A percentile compares a stretch with the other conserved stretches of the same genome.
These are phyloP conservation scores for Batrachochytrium dendrobatidis DNA, from an alignment of 371 early-diverging fungal species.

Conservation along the genomic window DNA sequence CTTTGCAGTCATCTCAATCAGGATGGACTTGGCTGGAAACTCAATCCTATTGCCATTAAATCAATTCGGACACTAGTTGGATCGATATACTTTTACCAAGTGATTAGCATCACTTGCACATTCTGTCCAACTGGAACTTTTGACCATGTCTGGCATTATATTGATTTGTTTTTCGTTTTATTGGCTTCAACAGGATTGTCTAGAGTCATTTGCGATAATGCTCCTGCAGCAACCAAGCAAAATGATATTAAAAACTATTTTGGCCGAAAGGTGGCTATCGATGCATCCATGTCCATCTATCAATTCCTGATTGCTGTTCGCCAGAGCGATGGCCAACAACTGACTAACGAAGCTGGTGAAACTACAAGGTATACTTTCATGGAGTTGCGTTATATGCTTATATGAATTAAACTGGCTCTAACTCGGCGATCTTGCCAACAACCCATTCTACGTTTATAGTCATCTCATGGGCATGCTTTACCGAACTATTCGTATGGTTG, in stretches of 20 bases:
- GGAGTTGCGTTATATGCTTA: neutral
- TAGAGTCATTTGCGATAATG: conserved; percentile 91
- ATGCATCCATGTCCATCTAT: conserved; percentile 97
- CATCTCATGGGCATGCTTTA: conserved; percentile 99
- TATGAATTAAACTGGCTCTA: neutral
- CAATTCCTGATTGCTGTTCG: conserved; percentile 99
- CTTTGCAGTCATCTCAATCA: no score
- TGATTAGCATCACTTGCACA: no score
- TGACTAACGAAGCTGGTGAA: conserved; percentile 85
- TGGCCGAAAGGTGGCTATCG: conserved; percentile 97
- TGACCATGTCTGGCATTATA: no score
- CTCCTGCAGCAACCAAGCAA: conserved; percentile 73
- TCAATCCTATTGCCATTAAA: no score
- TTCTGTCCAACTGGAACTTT: no score
- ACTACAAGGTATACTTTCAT: conserved; percentile 67
- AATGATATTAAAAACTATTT: conserved; percentile 86
- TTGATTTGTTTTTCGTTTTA: no score
- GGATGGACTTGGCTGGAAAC: no score
- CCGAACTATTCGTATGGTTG: conserved; percentile 97
- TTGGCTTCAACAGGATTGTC: conserved; percentile 65
- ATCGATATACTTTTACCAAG: no score
- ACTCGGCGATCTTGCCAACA: neutral
- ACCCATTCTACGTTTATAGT: conserved; percentile 32
- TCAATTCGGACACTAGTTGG: no score
- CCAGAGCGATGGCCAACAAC: conserved; percentile 78